Percentiles rank a stretch among this genome's conserved stretches.
Conservation (phyloP, 164 flowering plant genomes). For the Liriodendron chinense region DNA sequence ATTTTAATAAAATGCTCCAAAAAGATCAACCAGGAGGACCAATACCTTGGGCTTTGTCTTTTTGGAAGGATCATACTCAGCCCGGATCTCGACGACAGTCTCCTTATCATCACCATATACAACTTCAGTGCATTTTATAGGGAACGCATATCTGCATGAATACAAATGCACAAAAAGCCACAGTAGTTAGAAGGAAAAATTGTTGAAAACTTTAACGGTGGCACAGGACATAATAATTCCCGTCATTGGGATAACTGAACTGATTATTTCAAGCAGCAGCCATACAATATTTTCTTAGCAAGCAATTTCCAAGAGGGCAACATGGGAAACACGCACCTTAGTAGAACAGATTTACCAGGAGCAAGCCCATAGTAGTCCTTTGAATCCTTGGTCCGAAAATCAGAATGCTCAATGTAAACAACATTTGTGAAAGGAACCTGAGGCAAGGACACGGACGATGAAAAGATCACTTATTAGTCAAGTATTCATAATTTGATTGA, state of each 20-base stretch:
- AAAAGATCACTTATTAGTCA: no score
- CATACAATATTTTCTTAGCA: neutral
- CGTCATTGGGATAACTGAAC: neutral
- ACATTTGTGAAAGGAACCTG: constrained; percentile 89
- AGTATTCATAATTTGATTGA: no score
- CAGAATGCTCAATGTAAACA: constrained; percentile 83
- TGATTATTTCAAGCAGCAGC: neutral
- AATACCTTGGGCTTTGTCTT: constrained; percentile 85
- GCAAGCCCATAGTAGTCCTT: constrained; percentile 99
- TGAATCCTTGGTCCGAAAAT: constrained; percentile 87
- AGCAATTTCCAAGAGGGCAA: neutral
- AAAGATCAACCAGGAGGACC: no score
- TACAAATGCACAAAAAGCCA: neutral
- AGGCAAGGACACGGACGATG: neutral
- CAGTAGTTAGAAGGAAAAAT: neutral
- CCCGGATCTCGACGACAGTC: constrained; percentile 70
- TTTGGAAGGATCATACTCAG: constrained; percentile 85
- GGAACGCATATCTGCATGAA: constrained; percentile 80
- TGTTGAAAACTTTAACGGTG: neutral
- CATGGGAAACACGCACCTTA: constrained; percentile 46
- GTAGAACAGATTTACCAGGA: constrained; percentile 91
- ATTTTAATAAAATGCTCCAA: no score
- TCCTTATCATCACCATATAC: constrained; percentile 72
- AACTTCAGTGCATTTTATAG: constrained; percentile 88
- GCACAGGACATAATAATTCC: neutral